Evolutionary conservation across 257 asterid species (phyloP).

Genomic region (Solanum tarapatanum): DNA sequence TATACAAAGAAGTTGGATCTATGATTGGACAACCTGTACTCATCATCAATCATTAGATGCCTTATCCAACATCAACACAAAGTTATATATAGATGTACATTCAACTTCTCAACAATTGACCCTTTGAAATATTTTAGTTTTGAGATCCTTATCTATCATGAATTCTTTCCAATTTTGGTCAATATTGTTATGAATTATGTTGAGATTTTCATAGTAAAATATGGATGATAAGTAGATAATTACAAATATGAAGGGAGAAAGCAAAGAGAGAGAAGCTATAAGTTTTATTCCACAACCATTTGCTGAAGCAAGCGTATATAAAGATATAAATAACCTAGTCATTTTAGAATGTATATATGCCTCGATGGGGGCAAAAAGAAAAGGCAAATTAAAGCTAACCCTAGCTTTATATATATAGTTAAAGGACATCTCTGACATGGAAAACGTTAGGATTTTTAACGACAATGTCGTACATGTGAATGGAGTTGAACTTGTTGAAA

Average conservation of each 20-base stretch:
- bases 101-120: background rate
- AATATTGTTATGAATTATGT: background rate
- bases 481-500: constrained; percentile 54
- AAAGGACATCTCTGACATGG: constrained; percentile 50
- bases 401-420: background rate
- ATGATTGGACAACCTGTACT: background rate
- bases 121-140: background rate
- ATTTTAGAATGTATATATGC: too few relatives aligned
- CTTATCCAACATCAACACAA: background rate
- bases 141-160: background rate
- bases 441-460: constrained; percentile 80
- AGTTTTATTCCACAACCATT: background rate
- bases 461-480: constrained; percentile 85
- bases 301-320: background rate
- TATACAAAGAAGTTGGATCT: background rate
- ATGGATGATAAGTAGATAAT: too few relatives aligned
- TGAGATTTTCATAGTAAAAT: too few relatives aligned
- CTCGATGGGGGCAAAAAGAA: too few relatives aligned
- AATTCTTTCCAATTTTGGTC: background rate
- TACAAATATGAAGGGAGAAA: background rate
- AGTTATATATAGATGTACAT: background rate
- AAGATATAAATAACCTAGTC: background rate
- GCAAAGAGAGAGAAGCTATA: background rate
- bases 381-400: background rate
- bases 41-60: background rate